These are phyloP conservation scores for Staphylotrichum tortipilum DNA, from an alignment of 495 filamentous ascomycete species.

Conservation along the genomic window DNA sequence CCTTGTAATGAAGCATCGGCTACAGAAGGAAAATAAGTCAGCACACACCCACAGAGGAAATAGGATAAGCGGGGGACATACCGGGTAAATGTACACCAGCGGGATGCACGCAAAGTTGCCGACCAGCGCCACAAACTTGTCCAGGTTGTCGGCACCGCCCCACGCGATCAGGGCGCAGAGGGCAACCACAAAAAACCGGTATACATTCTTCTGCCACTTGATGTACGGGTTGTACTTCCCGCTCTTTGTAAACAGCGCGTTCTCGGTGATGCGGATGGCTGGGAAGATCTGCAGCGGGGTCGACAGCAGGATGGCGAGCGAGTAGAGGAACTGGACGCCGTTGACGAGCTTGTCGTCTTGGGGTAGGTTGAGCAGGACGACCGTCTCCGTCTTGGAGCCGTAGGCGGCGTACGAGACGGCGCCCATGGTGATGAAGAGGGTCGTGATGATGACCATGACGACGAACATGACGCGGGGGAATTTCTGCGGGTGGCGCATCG, in stretches of 20 bases:
- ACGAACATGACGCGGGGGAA: slow-evolving; percentile 77
- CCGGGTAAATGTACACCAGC: slow-evolving; percentile 94
- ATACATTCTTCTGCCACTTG: slow-evolving; percentile 98
- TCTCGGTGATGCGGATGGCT: slow-evolving; percentile 73
- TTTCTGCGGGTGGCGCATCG: slow-evolving; percentile 80
- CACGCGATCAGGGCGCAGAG: slow-evolving; percentile 80
- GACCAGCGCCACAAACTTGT: slow-evolving; percentile 93
- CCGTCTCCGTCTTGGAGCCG: slow-evolving; percentile 88
- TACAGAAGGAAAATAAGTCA: slow-evolving; percentile 23
- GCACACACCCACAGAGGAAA: background rate
- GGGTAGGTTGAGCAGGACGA: slow-evolving; percentile 89
- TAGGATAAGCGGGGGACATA: slow-evolving; percentile 39
- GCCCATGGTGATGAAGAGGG: slow-evolving; percentile 84
- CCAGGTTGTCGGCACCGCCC: slow-evolving; percentile 84
- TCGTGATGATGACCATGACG: slow-evolving; percentile 90
- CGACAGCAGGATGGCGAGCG: slow-evolving; percentile 82
- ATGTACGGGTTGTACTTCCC: slow-evolving; percentile 93
- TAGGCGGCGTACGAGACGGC: slow-evolving; percentile 93
- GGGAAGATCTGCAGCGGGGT: slow-evolving; percentile 96
- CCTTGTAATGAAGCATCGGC: slow-evolving; percentile 82
- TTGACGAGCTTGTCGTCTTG: slow-evolving; percentile 96
- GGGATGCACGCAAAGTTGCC: slow-evolving; percentile 98
- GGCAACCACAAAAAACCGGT: slow-evolving; percentile 84
- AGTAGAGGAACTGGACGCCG: slow-evolving; percentile 90
- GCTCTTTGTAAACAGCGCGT: slow-evolving; percentile 58